phyloP scores from a whole-genome alignment of 495 filamentous ascomycete genomes.

The Lophiotrema nucula region DNA sequence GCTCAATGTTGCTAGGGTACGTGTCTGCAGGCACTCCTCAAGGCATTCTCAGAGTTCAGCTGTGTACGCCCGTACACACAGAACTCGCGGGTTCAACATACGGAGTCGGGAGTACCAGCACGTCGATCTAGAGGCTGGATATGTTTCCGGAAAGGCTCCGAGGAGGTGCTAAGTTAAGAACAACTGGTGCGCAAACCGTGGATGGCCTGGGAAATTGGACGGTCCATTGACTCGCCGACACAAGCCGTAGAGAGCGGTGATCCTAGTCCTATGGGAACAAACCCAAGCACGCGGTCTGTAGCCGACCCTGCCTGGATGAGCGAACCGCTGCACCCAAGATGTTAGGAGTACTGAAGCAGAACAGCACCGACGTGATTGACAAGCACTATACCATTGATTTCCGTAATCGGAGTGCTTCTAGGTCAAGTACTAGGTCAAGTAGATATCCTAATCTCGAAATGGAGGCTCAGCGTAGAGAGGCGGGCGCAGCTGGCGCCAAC shows the following conservation, averaged over 20 bases:
- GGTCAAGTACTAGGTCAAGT: not conserved
- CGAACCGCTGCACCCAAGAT: not conserved
- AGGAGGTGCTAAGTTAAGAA: not conserved
- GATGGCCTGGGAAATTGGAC: too few relatives aligned
- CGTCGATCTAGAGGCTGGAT: not conserved
- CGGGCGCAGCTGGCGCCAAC: constrained; percentile 21
- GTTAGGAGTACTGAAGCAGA: not conserved
- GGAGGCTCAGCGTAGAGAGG: constrained; percentile 1
- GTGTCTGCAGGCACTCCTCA: not conserved
- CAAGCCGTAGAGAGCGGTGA: not conserved
- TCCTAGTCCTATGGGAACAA: not conserved
- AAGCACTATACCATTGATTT: too few relatives aligned
- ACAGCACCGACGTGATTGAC: not conserved
- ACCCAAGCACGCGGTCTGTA: too few relatives aligned
- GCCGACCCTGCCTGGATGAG: not conserved
- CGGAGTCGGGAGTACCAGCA: not conserved
- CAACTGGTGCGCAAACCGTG: not conserved
- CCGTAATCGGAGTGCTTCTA: too few relatives aligned
- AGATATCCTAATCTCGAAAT: not conserved
- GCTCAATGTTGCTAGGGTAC: not conserved
- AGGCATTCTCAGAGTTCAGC: not conserved
- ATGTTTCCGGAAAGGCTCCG: not conserved
- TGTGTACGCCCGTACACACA: not conserved
- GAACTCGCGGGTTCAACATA: too few relatives aligned
- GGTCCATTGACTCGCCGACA: not conserved